A percentile compares a stretch with the other conserved stretches of the same genome.
Conservation (phyloP, 805 yeast genomes). For the Yarrowia deformans region DNA sequence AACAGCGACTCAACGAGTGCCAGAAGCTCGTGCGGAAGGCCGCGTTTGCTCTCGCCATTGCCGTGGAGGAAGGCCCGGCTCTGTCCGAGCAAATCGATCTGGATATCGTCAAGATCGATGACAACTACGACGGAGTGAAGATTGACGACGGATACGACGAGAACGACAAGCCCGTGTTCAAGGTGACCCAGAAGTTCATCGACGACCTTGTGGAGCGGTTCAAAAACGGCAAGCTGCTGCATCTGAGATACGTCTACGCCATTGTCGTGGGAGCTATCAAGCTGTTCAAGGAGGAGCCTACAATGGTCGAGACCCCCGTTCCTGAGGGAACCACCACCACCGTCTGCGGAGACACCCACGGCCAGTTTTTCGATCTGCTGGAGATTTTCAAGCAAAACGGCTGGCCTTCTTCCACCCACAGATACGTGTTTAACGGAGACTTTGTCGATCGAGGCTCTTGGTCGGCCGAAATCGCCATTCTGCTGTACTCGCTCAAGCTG, state of each 20-base stretch:
- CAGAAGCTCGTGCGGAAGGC: constrained; percentile 69
- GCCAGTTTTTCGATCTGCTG: constrained; percentile 90
- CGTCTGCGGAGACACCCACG: constrained; percentile 97
- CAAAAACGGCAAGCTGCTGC: constrained; percentile 72
- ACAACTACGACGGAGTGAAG: constrained; percentile 65
- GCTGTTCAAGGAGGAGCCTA: constrained; percentile 67
- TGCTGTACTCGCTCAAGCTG: constrained; percentile 77
- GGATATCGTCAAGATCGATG: constrained; percentile 57
- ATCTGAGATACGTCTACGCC: constrained; percentile 84
- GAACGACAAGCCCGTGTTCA: constrained; percentile 51
- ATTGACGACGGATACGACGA: constrained; percentile 55
- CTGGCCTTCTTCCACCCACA: constrained; percentile 67
- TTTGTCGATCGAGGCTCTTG: constrained; percentile 98
- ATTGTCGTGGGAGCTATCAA: constrained; percentile 75
- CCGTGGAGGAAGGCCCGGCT: constrained; percentile 67
- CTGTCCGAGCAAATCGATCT: constrained; percentile 52
- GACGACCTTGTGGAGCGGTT: constrained; percentile 72
- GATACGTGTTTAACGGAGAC: constrained; percentile 92
- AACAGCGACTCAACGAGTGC: constrained; percentile 66
- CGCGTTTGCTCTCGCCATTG: constrained; percentile 87
- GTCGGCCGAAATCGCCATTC: constrained; percentile 94
- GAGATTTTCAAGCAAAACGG: constrained; percentile 82
- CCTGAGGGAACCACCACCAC: constrained; percentile 59
- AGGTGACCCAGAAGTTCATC: constrained; percentile 63
- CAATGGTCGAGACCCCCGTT: constrained; percentile 73